Conservation (phyloP, 2,329 filamentous ascomycete genomes). For the Aspergillus floridensis region DNA sequence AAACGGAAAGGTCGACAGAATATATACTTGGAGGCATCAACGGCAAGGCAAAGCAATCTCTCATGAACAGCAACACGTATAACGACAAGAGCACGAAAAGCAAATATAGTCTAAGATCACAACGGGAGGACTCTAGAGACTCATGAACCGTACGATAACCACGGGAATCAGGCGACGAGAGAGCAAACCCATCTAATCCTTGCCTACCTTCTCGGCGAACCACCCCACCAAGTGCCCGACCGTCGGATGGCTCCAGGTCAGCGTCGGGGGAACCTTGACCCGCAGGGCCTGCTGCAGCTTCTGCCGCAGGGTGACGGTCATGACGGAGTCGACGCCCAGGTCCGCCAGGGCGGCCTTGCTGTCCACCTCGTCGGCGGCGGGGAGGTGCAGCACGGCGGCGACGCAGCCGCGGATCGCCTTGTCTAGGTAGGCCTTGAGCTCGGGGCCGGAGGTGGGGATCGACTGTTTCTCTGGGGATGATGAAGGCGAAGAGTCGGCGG, state of each 20-base stretch:
- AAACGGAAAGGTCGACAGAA: too few relatives aligned
- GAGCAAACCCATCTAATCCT: background rate
- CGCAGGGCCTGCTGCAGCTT: constrained; percentile 36
- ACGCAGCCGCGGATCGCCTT: constrained; percentile 35
- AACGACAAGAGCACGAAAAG: too few relatives aligned
- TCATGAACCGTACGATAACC: too few relatives aligned
- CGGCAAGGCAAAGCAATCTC: too few relatives aligned
- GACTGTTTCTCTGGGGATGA: background rate
- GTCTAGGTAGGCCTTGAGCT: constrained; percentile 4
- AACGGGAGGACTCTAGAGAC: too few relatives aligned
- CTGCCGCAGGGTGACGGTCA: constrained; percentile 38
- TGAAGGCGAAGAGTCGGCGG: background rate
- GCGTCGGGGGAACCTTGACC: constrained; percentile 40
- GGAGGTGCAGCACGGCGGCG: constrained; percentile 33
- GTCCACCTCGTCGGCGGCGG: constrained; percentile 31
- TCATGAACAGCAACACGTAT: too few relatives aligned
- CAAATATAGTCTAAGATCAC: too few relatives aligned
- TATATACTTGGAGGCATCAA: too few relatives aligned
- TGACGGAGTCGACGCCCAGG: constrained; percentile 42
- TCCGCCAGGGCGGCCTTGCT: constrained; percentile 35
- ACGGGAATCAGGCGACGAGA: too few relatives aligned
- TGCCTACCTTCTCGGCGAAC: background rate
- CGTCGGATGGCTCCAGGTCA: constrained; percentile 45
- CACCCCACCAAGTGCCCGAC: constrained; percentile 32
- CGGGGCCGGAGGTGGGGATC: background rate